Percentiles rank a stretch among this genome's conserved stretches.
Conservation (phyloP, 257 asterid genomes). For the Cordia subcordata region DNA sequence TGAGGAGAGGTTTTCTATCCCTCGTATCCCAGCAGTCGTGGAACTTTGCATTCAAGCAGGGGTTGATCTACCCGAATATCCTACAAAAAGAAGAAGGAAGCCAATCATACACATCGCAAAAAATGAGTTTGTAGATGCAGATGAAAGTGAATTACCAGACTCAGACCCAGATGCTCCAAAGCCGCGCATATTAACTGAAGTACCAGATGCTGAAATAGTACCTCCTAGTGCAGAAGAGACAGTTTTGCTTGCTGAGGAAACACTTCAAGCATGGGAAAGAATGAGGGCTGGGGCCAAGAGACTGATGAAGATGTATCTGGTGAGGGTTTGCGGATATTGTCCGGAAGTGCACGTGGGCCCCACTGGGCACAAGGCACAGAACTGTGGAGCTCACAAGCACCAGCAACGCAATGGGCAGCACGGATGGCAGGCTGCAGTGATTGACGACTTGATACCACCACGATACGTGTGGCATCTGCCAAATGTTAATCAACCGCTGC, state of each 20-base stretch:
- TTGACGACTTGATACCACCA: conserved; percentile 83
- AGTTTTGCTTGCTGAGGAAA: conserved; percentile 61
- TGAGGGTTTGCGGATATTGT: conserved; percentile 87
- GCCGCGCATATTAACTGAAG: conserved; percentile 50
- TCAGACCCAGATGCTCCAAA: conserved; percentile 52
- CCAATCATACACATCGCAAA: conserved; percentile 76
- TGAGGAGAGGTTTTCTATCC: conserved; percentile 71
- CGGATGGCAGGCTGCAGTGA: conserved; percentile 90
- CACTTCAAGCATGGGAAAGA: conserved; percentile 76
- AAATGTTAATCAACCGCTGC: conserved; percentile 37
- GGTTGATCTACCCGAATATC: conserved; percentile 77
- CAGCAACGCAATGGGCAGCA: conserved; percentile 98
- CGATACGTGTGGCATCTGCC: conserved; percentile 93
- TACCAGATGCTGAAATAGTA: conserved; percentile 43
- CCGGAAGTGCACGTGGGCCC: conserved; percentile 91
- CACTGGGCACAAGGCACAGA: conserved; percentile 89
- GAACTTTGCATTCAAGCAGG: conserved; percentile 99
- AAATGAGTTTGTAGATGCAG: conserved; percentile 87
- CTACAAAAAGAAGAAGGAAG: conserved; percentile 87
- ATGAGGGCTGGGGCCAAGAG: conserved; percentile 75
- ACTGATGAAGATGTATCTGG: conserved; percentile 80
- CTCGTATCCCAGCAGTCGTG: conserved; percentile 80
- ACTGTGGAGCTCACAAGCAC: conserved; percentile 94
- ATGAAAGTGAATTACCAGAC: conserved; percentile 85
- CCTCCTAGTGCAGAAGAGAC: conserved; percentile 54